phyloP scores from a whole-genome alignment of 169 alveolate species.

The Plasmodium reichenowi region DNA sequence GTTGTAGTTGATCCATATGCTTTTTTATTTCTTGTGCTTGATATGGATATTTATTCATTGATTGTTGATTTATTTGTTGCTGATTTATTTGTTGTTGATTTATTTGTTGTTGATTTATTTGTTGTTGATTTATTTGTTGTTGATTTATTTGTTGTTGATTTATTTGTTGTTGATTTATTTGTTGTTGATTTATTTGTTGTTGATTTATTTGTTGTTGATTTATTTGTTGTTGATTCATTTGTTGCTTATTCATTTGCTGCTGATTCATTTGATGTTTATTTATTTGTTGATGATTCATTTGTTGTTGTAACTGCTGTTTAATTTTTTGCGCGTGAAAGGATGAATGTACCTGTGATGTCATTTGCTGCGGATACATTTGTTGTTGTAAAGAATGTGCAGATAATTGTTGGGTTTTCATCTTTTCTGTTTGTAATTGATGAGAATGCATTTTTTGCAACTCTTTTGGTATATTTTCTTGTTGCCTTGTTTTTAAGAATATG shows the following conservation, averaged over 20 bases:
- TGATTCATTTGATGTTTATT: constrained; percentile 19
- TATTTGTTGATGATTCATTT: constrained; percentile 21
- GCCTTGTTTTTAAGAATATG: constrained; percentile 30
- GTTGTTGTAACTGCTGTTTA: constrained; percentile 10
- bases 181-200: constrained; percentile 14
- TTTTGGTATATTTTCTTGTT: constrained; percentile 55
- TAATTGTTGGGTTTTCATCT: constrained; percentile 30
- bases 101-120: background rate
- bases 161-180: constrained; percentile 14
- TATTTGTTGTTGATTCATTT: constrained; percentile 6
- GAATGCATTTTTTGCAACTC: constrained; percentile 47
- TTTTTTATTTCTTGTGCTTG: constrained; percentile 51
- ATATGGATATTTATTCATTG: constrained; percentile 29
- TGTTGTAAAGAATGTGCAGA: constrained; percentile 1
- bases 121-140: constrained; percentile 10
- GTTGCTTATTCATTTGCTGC: constrained; percentile 20
- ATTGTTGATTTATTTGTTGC: constrained; percentile 29
- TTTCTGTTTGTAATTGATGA: constrained; percentile 20
- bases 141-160: constrained; percentile 1
- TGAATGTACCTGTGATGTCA: constrained; percentile 5
- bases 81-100: constrained; percentile 2
- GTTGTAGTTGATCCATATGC: constrained; percentile 69
- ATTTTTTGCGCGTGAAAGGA: background rate
- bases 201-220: constrained; percentile 13
- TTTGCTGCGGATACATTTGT: background rate